Conservation (phyloP, 2,329 filamentous ascomycete species). For the Fusarium albosuccineum region DNA sequence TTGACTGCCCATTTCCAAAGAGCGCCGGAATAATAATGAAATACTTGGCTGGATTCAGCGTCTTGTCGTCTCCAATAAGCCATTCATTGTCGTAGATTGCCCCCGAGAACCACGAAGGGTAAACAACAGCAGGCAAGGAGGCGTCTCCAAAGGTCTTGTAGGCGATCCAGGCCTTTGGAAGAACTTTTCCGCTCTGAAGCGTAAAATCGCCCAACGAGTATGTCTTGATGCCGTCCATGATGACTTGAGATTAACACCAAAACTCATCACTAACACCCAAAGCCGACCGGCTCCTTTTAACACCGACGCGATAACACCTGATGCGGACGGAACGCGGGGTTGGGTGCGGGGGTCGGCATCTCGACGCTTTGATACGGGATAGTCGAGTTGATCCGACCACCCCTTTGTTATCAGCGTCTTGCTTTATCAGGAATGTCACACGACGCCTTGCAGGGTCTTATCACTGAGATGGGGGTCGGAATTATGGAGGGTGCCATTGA, state of each 20-base stretch:
- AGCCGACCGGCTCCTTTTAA: not conserved
- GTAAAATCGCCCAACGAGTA: slow-evolving; percentile 75
- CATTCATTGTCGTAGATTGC: slow-evolving; percentile 79
- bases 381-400: slow-evolving; percentile 26
- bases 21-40: slow-evolving; percentile 65
- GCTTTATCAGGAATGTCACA: slow-evolving; percentile 32
- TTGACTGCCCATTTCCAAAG: slow-evolving; percentile 66
- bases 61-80: slow-evolving; percentile 76
- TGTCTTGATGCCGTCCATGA: slow-evolving; percentile 34
- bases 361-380: slow-evolving; percentile 14
- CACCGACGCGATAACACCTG: not conserved
- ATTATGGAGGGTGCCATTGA: too few relatives aligned
- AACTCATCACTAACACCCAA: not conserved
- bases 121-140: slow-evolving; percentile 75
- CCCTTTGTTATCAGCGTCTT: slow-evolving; percentile 22
- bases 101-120: slow-evolving; percentile 78
- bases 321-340: slow-evolving; percentile 1
- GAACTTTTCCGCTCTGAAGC: slow-evolving; percentile 72
- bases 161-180: slow-evolving; percentile 76
- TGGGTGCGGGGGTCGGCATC: slow-evolving; percentile 2
- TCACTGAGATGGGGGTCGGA: slow-evolving; percentile 3
- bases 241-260: not conserved
- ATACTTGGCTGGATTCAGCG: slow-evolving; percentile 69
- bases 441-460: slow-evolving; percentile 28
- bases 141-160: slow-evolving; percentile 81